Conservation (phyloP, 306 rosid genomes). For the Neltuma alba region DNA sequence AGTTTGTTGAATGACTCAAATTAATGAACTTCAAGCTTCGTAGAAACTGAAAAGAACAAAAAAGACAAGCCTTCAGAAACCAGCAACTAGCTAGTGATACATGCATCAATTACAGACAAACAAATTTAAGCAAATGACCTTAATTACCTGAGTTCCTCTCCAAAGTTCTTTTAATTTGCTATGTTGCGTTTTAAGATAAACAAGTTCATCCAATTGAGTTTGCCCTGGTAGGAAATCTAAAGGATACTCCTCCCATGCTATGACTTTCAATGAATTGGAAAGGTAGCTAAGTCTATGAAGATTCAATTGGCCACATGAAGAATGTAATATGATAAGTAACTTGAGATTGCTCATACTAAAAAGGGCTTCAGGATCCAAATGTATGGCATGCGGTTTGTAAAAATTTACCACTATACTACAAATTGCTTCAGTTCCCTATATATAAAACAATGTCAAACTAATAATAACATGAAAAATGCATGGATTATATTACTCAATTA, state of each 20-base stretch:
- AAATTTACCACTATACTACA: neutral
- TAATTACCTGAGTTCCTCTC: neutral
- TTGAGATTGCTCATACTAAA: neutral
- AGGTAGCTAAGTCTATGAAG: neutral
- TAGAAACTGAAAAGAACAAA: neutral
- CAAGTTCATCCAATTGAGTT: neutral
- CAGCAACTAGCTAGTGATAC: too few species aligned
- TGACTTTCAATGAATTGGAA: neutral
- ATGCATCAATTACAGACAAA: too few species aligned
- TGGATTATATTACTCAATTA: too few species aligned
- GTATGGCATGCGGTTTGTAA: neutral
- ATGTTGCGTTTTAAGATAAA: neutral
- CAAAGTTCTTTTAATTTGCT: too few species aligned
- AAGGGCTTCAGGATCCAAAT: neutral
- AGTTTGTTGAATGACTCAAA: too few species aligned
- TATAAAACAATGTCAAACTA: neutral
- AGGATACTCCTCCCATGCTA: neutral
- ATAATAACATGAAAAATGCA: too few species aligned
- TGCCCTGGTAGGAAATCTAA: neutral
- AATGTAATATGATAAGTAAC: neutral
- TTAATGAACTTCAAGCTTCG: neutral
- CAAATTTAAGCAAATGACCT: too few species aligned
- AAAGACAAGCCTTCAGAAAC: neutral
- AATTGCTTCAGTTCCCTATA: neutral
- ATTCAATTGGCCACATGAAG: neutral